These are phyloP conservation scores for Yamadazyma sp. DNA, from an alignment of 1,139 yeast genomes.

Conservation along the genomic window DNA sequence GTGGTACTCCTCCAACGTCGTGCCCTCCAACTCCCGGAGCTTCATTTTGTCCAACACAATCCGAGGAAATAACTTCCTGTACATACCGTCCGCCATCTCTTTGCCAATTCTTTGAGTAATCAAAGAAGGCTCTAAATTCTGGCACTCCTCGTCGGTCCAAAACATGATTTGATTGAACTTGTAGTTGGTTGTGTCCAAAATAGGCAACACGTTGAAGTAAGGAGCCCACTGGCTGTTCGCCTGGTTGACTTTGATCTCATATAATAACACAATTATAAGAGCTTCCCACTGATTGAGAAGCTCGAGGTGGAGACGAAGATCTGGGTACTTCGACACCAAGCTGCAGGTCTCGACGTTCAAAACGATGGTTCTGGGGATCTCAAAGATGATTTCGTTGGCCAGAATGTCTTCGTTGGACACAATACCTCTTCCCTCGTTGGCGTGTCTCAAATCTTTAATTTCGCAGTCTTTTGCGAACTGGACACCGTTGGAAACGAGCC, in stretches of 20 bases:
- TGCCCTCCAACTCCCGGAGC: slow-evolving; percentile 26
- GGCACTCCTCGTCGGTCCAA: slow-evolving; percentile 62
- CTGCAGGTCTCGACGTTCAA: slow-evolving; percentile 60
- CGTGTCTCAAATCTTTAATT: slow-evolving; percentile 57
- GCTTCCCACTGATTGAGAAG: slow-evolving; percentile 74
- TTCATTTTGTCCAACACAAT: slow-evolving; percentile 22
- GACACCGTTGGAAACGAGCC: slow-evolving; percentile 54
- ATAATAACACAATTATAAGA: slow-evolving; percentile 63
- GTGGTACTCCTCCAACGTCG: slow-evolving; percentile 60
- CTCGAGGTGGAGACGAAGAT: slow-evolving; percentile 32
- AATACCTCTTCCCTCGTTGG: slow-evolving; percentile 76
- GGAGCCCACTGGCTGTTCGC: slow-evolving; percentile 60
- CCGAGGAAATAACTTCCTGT: slow-evolving; percentile 29
- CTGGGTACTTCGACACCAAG: slow-evolving; percentile 35
- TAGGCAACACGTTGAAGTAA: slow-evolving; percentile 73
- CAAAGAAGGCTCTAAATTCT: slow-evolving; percentile 63
- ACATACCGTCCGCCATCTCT: slow-evolving; percentile 64
- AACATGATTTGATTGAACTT: slow-evolving; percentile 72
- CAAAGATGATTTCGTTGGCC: slow-evolving; percentile 61
- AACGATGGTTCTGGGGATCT: slow-evolving; percentile 60
- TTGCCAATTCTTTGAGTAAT: slow-evolving; percentile 71
- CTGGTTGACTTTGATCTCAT: slow-evolving; percentile 47
- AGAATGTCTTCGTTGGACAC: slow-evolving; percentile 61
- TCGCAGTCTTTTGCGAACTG: slow-evolving; percentile 54
- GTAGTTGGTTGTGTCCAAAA: slow-evolving; percentile 26